Evolutionary conservation across 192 early-diverging fungal genomes (phyloP).

Genomic region (Helicostylum pulchrum): DNA sequence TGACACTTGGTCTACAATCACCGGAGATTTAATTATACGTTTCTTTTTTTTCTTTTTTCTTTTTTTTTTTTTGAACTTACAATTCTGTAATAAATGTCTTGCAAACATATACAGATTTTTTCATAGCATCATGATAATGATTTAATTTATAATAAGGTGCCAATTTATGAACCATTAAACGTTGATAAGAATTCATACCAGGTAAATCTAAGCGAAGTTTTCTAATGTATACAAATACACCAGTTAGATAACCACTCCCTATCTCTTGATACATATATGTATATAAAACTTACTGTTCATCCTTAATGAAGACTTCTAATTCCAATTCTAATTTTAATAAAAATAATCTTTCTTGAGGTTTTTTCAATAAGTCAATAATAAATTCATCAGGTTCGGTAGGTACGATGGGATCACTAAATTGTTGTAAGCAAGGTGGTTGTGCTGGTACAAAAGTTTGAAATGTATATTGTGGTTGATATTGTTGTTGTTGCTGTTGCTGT

Average conservation of each 20-base stretch:
- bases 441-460: not conserved
- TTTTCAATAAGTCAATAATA: conserved; percentile 56
- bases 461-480: not conserved
- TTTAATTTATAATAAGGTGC: conserved; percentile 66
- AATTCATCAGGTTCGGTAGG: conserved; percentile 52
- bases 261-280: too few relatives aligned
- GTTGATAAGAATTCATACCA: conserved; percentile 71
- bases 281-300: conserved; percentile 44
- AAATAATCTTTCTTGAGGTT: conserved; percentile 63
- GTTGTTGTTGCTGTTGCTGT: conserved; percentile 5
- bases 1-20: conserved; percentile 35
- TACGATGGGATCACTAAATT: not conserved
- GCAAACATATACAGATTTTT: conserved; percentile 53
- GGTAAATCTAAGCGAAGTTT: conserved; percentile 58
- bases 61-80: too few relatives aligned
- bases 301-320: conserved; percentile 56
- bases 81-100: conserved; percentile 53
- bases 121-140: conserved; percentile 54
- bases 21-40: not conserved
- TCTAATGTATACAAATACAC: conserved; percentile 28
- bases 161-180: conserved; percentile 68
- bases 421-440: conserved; percentile 6
- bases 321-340: conserved; percentile 67
- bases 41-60: not conserved
- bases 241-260: not conserved